phyloP scores from a whole-genome alignment of 768 basidiomycete genomes.

The Boletales sp. region DNA sequence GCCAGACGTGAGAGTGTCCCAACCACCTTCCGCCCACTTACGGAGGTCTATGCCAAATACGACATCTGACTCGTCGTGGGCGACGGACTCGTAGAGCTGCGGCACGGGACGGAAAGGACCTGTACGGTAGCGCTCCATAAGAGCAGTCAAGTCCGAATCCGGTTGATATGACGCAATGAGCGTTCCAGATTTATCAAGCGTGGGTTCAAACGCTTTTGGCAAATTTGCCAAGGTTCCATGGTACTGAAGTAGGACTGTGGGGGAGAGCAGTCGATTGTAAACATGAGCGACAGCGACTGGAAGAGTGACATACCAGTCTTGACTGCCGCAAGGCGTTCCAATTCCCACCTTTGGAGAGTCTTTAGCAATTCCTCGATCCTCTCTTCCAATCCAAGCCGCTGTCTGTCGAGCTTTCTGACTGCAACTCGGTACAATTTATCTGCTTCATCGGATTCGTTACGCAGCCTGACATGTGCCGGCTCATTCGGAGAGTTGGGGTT shows the following conservation, averaged over 20 bases:
- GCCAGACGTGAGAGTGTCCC: slow-evolving; percentile 52
- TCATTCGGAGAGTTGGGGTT: slow-evolving; percentile 47
- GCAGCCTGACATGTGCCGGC: slow-evolving; percentile 64
- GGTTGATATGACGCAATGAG: slow-evolving; percentile 84
- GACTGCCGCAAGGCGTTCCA: slow-evolving; percentile 75
- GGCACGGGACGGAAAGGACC: slow-evolving; percentile 88
- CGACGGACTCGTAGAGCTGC: slow-evolving; percentile 81
- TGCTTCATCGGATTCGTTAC: slow-evolving; percentile 77
- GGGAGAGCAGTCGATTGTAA: neutral
- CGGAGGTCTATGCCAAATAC: slow-evolving; percentile 90
- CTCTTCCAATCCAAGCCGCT: slow-evolving; percentile 83
- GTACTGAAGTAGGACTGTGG: slow-evolving; percentile 76
- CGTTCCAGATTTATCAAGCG: slow-evolving; percentile 67
- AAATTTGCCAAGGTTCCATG: slow-evolving; percentile 76
- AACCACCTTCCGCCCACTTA: slow-evolving; percentile 86
- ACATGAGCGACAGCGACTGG: neutral
- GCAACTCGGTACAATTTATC: slow-evolving; percentile 77
- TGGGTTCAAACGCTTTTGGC: slow-evolving; percentile 60
- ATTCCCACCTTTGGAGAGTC: slow-evolving; percentile 79
- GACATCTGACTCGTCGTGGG: slow-evolving; percentile 80
- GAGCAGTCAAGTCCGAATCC: slow-evolving; percentile 78
- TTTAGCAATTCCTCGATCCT: slow-evolving; percentile 81
- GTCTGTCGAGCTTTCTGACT: slow-evolving; percentile 79
- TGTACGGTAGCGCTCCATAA: slow-evolving; percentile 91
- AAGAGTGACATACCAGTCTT: slow-evolving; percentile 61